Evolutionary conservation across 768 basidiomycete species (phyloP).

Genomic region (Lactifluus hygrophoroides): DNA sequence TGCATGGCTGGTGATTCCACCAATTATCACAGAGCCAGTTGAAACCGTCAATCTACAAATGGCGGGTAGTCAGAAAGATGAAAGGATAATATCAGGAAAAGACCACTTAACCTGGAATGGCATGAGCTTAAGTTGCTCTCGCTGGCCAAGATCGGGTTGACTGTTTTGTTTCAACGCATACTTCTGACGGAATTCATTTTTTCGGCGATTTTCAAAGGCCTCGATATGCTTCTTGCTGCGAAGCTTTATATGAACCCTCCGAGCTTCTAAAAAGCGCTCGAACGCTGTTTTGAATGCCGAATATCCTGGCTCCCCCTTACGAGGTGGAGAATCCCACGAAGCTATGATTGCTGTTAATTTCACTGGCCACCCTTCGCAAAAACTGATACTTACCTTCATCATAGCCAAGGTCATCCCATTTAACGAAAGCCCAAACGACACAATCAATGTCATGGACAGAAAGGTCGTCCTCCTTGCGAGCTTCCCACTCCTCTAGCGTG

Average conservation of each 20-base stretch:
- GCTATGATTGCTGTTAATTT: constrained; percentile 36
- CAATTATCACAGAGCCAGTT: constrained; percentile 85
- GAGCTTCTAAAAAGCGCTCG: constrained; percentile 52
- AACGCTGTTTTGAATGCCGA: constrained; percentile 62
- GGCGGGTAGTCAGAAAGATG: not conserved
- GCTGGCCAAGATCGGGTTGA: constrained; percentile 64
- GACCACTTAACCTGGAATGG: constrained; percentile 62
- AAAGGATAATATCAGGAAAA: not conserved
- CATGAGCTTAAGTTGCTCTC: constrained; percentile 60
- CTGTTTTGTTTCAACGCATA: constrained; percentile 32
- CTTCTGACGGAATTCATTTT: constrained; percentile 44
- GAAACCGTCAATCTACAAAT: constrained; percentile 58
- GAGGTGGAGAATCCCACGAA: constrained; percentile 90
- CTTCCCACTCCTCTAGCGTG: constrained; percentile 57
- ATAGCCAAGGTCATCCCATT: constrained; percentile 92
- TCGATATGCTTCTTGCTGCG: constrained; percentile 35
- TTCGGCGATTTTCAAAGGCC: constrained; percentile 43
- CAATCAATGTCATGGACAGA: constrained; percentile 42
- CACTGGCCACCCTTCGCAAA: constrained; percentile 1
- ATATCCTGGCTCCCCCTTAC: constrained; percentile 45
- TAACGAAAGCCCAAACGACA: constrained; percentile 79
- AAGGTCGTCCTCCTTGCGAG: constrained; percentile 34
- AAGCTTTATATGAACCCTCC: constrained; percentile 48
- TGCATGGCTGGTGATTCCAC: constrained; percentile 79
- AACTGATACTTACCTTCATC: constrained; percentile 60